Conservation (phyloP, 2,329 filamentous ascomycete genomes). For the Mycocentrospora acerina region DNA sequence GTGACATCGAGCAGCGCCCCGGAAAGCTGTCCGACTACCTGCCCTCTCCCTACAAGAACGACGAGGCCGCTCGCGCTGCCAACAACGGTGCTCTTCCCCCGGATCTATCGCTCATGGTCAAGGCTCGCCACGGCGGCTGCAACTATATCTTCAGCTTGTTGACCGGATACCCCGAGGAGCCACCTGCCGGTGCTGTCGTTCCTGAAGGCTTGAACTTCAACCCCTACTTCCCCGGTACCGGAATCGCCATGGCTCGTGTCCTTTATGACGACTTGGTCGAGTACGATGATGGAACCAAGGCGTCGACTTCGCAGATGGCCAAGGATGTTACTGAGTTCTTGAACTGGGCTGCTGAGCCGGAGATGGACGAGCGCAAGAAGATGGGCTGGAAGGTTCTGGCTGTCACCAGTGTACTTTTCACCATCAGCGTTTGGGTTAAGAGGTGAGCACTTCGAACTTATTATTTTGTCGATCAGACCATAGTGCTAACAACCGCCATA, state of each 20-base stretch:
- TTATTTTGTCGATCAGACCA: not conserved
- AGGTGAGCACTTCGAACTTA: conserved; percentile 51
- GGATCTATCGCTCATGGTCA: conserved; percentile 96
- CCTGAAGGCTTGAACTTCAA: conserved; percentile 97
- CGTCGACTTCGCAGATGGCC: conserved; percentile 97
- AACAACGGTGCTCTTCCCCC: conserved; percentile 98
- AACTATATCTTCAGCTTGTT: conserved; percentile 97
- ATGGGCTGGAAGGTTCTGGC: conserved; percentile 98
- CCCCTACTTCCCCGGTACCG: conserved; percentile 98
- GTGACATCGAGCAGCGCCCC: conserved; percentile 96
- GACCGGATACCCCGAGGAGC: conserved; percentile 96
- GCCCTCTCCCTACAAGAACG: conserved; percentile 94
- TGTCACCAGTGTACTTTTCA: conserved; percentile 75
- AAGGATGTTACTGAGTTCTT: conserved; percentile 99
- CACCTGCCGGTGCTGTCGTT: conserved; percentile 83
- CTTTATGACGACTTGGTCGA: conserved; percentile 97
- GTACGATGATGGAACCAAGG: conserved; percentile 94
- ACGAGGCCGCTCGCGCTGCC: conserved; percentile 94
- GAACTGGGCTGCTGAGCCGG: conserved; percentile 98
- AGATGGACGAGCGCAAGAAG: conserved; percentile 99
- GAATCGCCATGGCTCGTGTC: conserved; percentile 98
- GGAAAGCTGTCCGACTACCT: conserved; percentile 99
- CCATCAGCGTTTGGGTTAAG: conserved; percentile 95
- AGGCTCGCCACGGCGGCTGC: conserved; percentile 96
- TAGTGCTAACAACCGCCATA: conserved; percentile 36